Evolutionary conservation across 345 rosid species (phyloP).

Genomic region (Murraya paniculata): DNA sequence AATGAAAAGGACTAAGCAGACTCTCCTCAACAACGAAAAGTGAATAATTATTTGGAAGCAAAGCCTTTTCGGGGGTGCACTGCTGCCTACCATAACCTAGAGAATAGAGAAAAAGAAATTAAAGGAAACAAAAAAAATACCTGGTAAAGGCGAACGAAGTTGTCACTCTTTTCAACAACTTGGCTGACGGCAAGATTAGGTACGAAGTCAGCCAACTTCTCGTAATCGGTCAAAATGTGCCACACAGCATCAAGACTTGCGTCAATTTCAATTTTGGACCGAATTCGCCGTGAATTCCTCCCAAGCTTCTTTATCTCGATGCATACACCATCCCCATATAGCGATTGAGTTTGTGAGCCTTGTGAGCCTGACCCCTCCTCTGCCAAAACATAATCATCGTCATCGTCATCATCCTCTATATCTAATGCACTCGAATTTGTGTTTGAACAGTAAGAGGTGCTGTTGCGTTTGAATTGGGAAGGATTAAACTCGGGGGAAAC

Average conservation of each 20-base stretch:
- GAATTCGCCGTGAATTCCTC: slow-evolving; percentile 61
- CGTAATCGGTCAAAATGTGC: slow-evolving; percentile 78
- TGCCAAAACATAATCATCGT: slow-evolving; percentile 25
- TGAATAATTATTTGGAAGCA: too few relatives aligned
- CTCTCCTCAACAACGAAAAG: too few relatives aligned
- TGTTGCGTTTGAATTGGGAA: slow-evolving; percentile 15
- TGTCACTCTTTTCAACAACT: slow-evolving; percentile 69
- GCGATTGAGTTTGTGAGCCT: slow-evolving; percentile 10
- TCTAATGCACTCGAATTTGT: slow-evolving; percentile 25
- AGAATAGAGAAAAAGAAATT: background rate
- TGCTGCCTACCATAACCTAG: background rate
- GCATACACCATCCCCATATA: slow-evolving; percentile 48
- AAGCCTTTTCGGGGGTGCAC: too few relatives aligned
- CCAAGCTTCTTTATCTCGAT: slow-evolving; percentile 61
- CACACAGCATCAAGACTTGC: slow-evolving; percentile 71
- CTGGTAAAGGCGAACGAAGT: slow-evolving; percentile 76
- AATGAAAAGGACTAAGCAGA: too few relatives aligned
- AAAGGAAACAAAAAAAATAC: slow-evolving; percentile 20
- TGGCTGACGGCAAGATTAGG: slow-evolving; percentile 82
- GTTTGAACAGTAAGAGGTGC: slow-evolving; percentile 26
- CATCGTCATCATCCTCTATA: slow-evolving; percentile 8
- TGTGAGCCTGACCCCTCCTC: slow-evolving; percentile 24
- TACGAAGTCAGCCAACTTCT: slow-evolving; percentile 68
- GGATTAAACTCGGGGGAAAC: slow-evolving; percentile 3
- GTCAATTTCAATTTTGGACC: slow-evolving; percentile 65